phyloP scores from a whole-genome alignment of 2,329 filamentous ascomycete species.

The Fusarium sp. region DNA sequence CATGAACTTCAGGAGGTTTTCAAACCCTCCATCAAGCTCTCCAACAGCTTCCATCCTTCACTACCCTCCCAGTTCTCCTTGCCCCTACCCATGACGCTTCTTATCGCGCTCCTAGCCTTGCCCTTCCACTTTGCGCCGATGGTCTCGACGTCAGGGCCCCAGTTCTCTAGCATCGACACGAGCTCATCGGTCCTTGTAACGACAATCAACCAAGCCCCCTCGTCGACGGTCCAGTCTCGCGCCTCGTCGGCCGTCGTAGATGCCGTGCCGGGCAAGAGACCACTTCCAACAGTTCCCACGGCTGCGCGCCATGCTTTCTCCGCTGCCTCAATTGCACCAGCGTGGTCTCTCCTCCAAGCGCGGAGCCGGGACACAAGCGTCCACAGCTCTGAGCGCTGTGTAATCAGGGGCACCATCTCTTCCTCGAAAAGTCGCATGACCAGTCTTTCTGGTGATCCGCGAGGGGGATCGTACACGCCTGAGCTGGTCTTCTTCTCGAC shows the following conservation, averaged over 20 bases:
- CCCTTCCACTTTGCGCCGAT: constrained; percentile 88
- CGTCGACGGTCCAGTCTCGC: constrained; percentile 62
- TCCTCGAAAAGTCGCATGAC: constrained; percentile 80
- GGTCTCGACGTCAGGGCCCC: constrained; percentile 72
- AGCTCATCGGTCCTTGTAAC: constrained; percentile 84
- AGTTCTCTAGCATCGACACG: constrained; percentile 85
- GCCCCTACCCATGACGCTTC: constrained; percentile 84
- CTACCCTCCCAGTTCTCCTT: constrained; percentile 87
- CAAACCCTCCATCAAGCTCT: constrained; percentile 67
- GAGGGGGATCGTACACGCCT: constrained; percentile 53
- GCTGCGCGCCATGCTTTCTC: constrained; percentile 91
- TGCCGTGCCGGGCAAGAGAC: constrained; percentile 58
- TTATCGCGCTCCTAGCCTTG: constrained; percentile 86
- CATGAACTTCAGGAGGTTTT: constrained; percentile 46
- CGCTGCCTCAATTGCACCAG: constrained; percentile 81
- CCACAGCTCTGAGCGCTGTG: constrained; percentile 82
- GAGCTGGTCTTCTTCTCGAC: constrained; percentile 49
- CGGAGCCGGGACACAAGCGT: constrained; percentile 77
- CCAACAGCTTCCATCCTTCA: constrained; percentile 72
- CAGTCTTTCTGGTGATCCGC: constrained; percentile 71
- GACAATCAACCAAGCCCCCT: constrained; percentile 76
- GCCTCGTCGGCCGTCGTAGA: constrained; percentile 46
- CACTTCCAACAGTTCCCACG: constrained; percentile 61
- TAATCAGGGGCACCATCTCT: constrained; percentile 84
- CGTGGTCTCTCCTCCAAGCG: constrained; percentile 77